A percentile compares a stretch with the other conserved stretches of the same genome.
Conservation (phyloP, 2,329 filamentous ascomycete species). For the Chrysosporium keratinophilum region DNA sequence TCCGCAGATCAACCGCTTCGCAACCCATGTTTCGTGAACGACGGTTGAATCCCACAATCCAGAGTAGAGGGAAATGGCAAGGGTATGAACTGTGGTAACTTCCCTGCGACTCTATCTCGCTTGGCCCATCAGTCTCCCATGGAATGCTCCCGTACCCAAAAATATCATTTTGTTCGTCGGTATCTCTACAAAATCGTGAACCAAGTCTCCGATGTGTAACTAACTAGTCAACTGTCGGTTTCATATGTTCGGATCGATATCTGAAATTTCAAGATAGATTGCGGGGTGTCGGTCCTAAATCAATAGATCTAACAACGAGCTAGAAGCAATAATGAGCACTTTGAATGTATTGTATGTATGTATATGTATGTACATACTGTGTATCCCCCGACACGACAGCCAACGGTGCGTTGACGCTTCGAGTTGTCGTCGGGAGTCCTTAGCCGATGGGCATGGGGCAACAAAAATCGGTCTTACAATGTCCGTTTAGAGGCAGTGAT, state of each 20-base stretch:
- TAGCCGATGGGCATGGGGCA: too few relatives aligned
- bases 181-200: background rate
- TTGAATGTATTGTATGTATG: too few relatives aligned
- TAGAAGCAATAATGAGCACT: too few relatives aligned
- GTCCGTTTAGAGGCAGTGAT: background rate
- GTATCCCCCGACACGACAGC: too few relatives aligned
- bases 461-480: background rate
- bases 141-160: slow-evolving; percentile 9
- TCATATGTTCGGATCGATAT: too few relatives aligned
- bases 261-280: too few relatives aligned
- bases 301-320: too few relatives aligned
- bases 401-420: too few relatives aligned
- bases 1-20: slow-evolving; percentile 7
- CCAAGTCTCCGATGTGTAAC: background rate
- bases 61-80: background rate
- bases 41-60: slow-evolving; percentile 10
- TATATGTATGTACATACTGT: too few relatives aligned
- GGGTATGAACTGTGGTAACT: slow-evolving; percentile 5
- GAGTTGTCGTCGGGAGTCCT: too few relatives aligned
- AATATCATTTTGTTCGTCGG: background rate
- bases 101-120: slow-evolving; percentile 5
- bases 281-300: too few relatives aligned
- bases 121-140: background rate
- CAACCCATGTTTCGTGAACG: slow-evolving; percentile 8
- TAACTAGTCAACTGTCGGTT: too few relatives aligned